Conservation (phyloP, 2,329 filamentous ascomycete species). For the Ophiostoma quercus region DNA sequence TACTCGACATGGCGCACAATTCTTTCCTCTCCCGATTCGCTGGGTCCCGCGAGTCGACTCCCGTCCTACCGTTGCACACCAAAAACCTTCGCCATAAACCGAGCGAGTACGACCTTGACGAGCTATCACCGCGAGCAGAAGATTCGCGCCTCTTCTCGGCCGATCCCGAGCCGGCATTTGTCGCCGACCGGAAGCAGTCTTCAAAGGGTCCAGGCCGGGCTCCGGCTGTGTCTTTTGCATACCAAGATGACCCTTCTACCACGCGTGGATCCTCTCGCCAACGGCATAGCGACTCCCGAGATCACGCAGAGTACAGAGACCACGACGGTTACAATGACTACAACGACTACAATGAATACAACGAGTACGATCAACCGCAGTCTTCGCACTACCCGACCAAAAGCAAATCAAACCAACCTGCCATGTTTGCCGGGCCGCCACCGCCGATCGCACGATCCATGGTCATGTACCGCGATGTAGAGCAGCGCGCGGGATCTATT, state of each 20-base stretch:
- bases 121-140: conserved; percentile 34
- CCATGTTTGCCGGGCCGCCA: conserved; percentile 46
- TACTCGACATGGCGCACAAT: conserved; percentile 7
- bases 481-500: conserved; percentile 26
- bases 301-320: background rate
- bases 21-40: conserved; percentile 34
- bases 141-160: conserved; percentile 28
- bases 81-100: conserved; percentile 31
- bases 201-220: background rate
- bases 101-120: conserved; percentile 36
- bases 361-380: background rate
- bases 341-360: background rate
- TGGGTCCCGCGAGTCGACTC: conserved; percentile 28
- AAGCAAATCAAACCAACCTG: conserved; percentile 30
- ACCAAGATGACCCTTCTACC: conserved; percentile 20
- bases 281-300: conserved; percentile 17
- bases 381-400: background rate
- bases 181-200: background rate
- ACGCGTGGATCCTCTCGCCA: conserved; percentile 20
- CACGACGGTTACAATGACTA: conserved; percentile 23
- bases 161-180: background rate
- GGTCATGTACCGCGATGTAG: conserved; percentile 35
- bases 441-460: conserved; percentile 47
- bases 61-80: conserved; percentile 32
- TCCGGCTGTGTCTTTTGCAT: conserved; percentile 19